Conservation (phyloP, 2,329 filamentous ascomycete genomes). For the Juglanconis oblonga region DNA sequence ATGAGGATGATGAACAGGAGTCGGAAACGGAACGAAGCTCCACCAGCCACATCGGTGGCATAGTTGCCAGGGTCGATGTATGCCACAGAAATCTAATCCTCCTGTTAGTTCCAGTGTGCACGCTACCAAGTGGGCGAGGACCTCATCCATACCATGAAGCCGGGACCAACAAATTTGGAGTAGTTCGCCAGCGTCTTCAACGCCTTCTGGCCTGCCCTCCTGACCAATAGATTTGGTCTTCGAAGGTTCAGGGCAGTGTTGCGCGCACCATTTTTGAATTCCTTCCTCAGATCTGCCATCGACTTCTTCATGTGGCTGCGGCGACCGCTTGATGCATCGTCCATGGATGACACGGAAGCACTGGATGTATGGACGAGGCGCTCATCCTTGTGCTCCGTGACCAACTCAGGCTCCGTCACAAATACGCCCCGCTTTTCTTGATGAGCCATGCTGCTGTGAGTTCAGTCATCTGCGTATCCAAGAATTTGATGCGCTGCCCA, state of each 20-base stretch:
- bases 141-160: neutral
- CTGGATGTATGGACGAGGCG: neutral
- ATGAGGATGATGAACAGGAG: slow-evolving; percentile 64
- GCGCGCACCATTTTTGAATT: neutral
- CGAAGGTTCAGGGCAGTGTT: neutral
- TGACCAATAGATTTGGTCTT: neutral
- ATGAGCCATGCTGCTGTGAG: neutral
- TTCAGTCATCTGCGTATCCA: too few species aligned
- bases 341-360: neutral
- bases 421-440: neutral
- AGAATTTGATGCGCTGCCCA: too few species aligned
- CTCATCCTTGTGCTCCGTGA: neutral
- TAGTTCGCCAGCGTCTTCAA: neutral
- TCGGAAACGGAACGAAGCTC: slow-evolving; percentile 58
- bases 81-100: slow-evolving; percentile 18
- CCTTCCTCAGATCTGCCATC: neutral
- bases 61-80: slow-evolving; percentile 29
- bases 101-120: neutral
- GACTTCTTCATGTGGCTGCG: neutral
- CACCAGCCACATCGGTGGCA: slow-evolving; percentile 44
- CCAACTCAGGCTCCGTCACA: neutral
- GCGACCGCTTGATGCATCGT: neutral
- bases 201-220: neutral
- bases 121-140: neutral
- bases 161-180: neutral